These are phyloP conservation scores for Gillenia trifoliata DNA, from an alignment of 306 rosid genomes.

Conservation along the genomic window DNA sequence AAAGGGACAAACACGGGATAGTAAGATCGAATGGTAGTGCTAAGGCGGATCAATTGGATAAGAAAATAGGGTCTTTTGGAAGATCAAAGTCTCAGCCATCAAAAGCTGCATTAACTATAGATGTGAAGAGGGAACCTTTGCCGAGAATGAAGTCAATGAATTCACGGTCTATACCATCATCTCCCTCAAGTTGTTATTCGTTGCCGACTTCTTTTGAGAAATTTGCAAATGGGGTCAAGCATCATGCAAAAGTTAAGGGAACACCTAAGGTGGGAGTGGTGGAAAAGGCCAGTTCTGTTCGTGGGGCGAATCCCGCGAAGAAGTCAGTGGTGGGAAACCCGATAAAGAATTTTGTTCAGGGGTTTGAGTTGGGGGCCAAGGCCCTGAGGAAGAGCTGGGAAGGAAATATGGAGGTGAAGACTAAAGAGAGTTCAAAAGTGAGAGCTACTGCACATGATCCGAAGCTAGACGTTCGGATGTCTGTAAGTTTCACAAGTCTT, in stretches of 20 bases:
- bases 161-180: slow-evolving; percentile 76
- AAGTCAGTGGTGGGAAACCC: slow-evolving; percentile 48
- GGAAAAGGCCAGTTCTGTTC: slow-evolving; percentile 48
- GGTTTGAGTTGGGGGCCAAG: slow-evolving; percentile 89
- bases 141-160: slow-evolving; percentile 64
- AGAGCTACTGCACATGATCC: slow-evolving; percentile 56
- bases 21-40: slow-evolving; percentile 36
- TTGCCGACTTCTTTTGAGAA: slow-evolving; percentile 85
- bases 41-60: slow-evolving; percentile 53
- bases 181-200: slow-evolving; percentile 86
- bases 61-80: slow-evolving; percentile 33
- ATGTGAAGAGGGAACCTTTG: slow-evolving; percentile 62
- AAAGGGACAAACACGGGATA: slow-evolving; percentile 30
- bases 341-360: slow-evolving; percentile 62
- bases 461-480: slow-evolving; percentile 50
- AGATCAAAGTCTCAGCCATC: slow-evolving; percentile 48
- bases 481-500: slow-evolving; percentile 51
- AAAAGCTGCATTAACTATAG: slow-evolving; percentile 42
- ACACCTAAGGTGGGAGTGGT: slow-evolving; percentile 40
- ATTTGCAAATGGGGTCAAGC: slow-evolving; percentile 66
- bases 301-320: slow-evolving; percentile 61
- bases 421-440: slow-evolving; percentile 53
- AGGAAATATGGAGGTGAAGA: slow-evolving; percentile 79
- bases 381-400: slow-evolving; percentile 98
- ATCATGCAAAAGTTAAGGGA: slow-evolving; percentile 56